Evolutionary conservation across 768 basidiomycete genomes (phyloP).

Genomic region (Fomitopsis serialis): DNA sequence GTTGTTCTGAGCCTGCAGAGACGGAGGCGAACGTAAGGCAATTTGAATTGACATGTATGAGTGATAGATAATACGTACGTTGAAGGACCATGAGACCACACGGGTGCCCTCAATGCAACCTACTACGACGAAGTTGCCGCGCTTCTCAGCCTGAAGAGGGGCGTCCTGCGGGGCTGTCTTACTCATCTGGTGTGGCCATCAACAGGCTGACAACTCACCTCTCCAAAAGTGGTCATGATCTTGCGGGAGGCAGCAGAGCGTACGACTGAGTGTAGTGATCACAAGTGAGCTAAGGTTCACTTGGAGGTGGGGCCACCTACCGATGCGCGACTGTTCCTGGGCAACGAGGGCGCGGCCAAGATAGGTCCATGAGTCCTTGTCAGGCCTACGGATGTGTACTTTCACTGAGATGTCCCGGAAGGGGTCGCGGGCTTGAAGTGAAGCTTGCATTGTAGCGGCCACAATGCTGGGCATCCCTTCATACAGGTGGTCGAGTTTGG

Average conservation of each 20-base stretch:
- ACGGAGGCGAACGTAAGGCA: not conserved
- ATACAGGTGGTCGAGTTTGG: slow-evolving; percentile 17
- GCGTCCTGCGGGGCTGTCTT: slow-evolving; percentile 12
- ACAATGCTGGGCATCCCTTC: slow-evolving; percentile 15
- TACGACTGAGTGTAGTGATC: slow-evolving; percentile 43
- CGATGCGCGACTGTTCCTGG: slow-evolving; percentile 79
- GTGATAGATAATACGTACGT: slow-evolving; percentile 41
- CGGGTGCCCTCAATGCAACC: slow-evolving; percentile 68
- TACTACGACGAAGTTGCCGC: slow-evolving; percentile 84
- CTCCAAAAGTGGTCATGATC: slow-evolving; percentile 62
- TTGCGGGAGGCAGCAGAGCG: slow-evolving; percentile 62
- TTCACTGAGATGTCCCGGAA: slow-evolving; percentile 74
- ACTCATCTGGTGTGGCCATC: not conserved
- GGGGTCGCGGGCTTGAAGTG: slow-evolving; percentile 11
- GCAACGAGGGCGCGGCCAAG: slow-evolving; percentile 73
- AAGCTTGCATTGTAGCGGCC: slow-evolving; percentile 8
- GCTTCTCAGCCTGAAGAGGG: slow-evolving; percentile 79
- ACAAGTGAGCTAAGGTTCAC: slow-evolving; percentile 1
- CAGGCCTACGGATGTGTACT: slow-evolving; percentile 76
- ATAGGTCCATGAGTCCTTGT: slow-evolving; percentile 77
- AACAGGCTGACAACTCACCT: slow-evolving; percentile 41
- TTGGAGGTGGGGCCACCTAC: slow-evolving; percentile 36
- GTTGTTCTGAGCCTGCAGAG: slow-evolving; percentile 66
- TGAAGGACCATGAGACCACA: slow-evolving; percentile 83
- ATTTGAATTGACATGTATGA: not conserved